Percentiles rank a stretch among this genome's conserved stretches.
Evolutionary conservation across 176 grass and related monocot species (phyloP).

Genomic region (Areca catechu): DNA sequence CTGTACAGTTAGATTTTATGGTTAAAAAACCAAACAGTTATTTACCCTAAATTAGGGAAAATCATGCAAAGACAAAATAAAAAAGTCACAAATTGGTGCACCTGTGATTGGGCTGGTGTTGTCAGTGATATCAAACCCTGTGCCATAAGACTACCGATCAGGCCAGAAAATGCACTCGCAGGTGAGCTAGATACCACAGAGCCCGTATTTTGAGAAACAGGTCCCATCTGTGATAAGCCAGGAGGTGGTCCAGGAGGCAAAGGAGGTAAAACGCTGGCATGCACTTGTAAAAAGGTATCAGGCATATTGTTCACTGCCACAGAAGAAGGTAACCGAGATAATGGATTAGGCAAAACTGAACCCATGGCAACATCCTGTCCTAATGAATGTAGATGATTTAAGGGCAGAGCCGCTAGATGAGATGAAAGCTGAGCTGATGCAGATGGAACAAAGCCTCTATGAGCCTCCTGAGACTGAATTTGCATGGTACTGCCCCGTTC

Average conservation of each 20-base stretch:
- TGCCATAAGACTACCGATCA: slow-evolving; percentile 74
- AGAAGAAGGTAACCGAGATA: slow-evolving; percentile 25
- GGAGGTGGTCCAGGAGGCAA: slow-evolving; percentile 47
- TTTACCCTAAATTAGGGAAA: too few species aligned
- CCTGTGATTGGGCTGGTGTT: slow-evolving; percentile 43
- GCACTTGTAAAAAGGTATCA: slow-evolving; percentile 18
- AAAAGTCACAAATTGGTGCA: slow-evolving; percentile 10
- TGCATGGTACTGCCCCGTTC: slow-evolving; percentile 27
- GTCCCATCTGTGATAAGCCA: slow-evolving; percentile 37
- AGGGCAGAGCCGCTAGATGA: slow-evolving; percentile 10
- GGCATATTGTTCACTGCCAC: slow-evolving; percentile 2
- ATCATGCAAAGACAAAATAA: background rate
- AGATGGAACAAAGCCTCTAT: slow-evolving; percentile 26
- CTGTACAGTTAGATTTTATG: slow-evolving; percentile 27
- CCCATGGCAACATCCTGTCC: slow-evolving; percentile 23
- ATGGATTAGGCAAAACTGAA: slow-evolving; percentile 35
- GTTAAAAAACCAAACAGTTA: background rate
- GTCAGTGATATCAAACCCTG: slow-evolving; percentile 71
- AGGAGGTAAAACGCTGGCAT: slow-evolving; percentile 40
- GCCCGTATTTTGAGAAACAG: slow-evolving; percentile 33
- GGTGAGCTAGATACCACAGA: slow-evolving; percentile 22
- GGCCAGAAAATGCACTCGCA: slow-evolving; percentile 45
- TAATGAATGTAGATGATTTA: slow-evolving; percentile 31
- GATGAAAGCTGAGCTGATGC: slow-evolving; percentile 7
- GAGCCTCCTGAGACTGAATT: slow-evolving; percentile 31